phyloP scores from a whole-genome alignment of 768 basidiomycete genomes.

The Cyclocybe aegerita region DNA sequence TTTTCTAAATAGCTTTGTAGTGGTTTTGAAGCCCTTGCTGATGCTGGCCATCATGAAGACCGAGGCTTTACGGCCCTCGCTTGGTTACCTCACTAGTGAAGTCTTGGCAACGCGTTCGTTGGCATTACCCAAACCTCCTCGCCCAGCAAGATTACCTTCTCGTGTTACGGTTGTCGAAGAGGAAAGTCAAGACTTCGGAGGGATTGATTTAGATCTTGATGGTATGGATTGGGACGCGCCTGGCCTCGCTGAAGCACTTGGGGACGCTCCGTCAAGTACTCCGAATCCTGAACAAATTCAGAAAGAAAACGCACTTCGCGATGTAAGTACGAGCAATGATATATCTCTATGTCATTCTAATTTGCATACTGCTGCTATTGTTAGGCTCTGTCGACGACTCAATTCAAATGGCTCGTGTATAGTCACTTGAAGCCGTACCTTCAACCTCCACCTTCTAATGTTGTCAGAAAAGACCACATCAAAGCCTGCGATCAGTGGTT shows the following conservation, averaged over 20 bases:
- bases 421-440: constrained; percentile 39
- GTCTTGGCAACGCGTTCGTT: constrained; percentile 51
- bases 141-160: constrained; percentile 17
- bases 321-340: constrained; percentile 3
- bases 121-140: constrained; percentile 33
- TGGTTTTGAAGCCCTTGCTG: constrained; percentile 17
- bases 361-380: neutral
- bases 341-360: neutral
- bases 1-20: neutral
- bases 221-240: constrained; percentile 57
- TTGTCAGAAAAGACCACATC: constrained; percentile 17
- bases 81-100: constrained; percentile 59
- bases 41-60: constrained; percentile 4
- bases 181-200: constrained; percentile 73
- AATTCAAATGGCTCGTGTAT: constrained; percentile 8
- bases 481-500: constrained; percentile 56
- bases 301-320: constrained; percentile 6
- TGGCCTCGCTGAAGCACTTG: constrained; percentile 48
- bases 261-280: constrained; percentile 10
- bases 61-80: neutral
- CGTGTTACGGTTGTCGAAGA: constrained; percentile 12
- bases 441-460: constrained; percentile 25
- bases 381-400: constrained; percentile 1
- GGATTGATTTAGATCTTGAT: constrained; percentile 50
- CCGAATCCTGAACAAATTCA: neutral